These are phyloP conservation scores for Jackrogersella multiformis DNA, from an alignment of 495 filamentous ascomycete species.

Conservation along the genomic window DNA sequence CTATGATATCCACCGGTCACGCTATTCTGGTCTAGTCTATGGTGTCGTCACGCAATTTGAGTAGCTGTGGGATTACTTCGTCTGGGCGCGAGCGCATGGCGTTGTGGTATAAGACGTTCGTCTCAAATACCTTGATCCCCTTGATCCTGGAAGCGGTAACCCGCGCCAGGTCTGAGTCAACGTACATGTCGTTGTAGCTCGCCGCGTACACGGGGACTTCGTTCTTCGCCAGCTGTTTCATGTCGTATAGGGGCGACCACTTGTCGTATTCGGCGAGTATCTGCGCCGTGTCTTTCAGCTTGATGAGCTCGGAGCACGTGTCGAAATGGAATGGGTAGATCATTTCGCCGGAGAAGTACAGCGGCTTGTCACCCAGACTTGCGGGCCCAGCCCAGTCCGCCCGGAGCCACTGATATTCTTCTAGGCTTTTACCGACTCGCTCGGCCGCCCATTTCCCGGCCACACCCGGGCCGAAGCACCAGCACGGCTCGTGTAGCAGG, in stretches of 20 bases:
- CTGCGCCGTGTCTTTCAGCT: conserved; percentile 71
- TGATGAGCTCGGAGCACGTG: conserved; percentile 73
- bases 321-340: conserved; percentile 84
- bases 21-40: conserved; percentile 65
- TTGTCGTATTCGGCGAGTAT: conserved; percentile 69
- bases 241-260: conserved; percentile 83
- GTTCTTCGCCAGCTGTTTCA: conserved; percentile 75
- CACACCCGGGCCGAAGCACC: conserved; percentile 66
- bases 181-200: conserved; percentile 96
- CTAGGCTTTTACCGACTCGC: conserved; percentile 50
- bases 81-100: conserved; percentile 76
- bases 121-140: conserved; percentile 81
- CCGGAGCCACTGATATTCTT: conserved; percentile 56
- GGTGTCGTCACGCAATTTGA: conserved; percentile 74
- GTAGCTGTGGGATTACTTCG: conserved; percentile 75
- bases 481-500: conserved; percentile 84
- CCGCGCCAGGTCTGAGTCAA: conserved; percentile 75
- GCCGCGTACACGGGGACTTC: conserved; percentile 89
- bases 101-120: conserved; percentile 88
- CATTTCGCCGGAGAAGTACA: conserved; percentile 94
- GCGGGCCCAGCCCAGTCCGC: conserved; percentile 39
- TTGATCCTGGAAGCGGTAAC: conserved; percentile 80
- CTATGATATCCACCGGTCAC: neutral
- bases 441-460: conserved; percentile 62
- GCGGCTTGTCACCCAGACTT: conserved; percentile 59